These are phyloP conservation scores for Coemansia sp. DNA, from an alignment of 192 early-diverging fungal species.

Conservation along the genomic window DNA sequence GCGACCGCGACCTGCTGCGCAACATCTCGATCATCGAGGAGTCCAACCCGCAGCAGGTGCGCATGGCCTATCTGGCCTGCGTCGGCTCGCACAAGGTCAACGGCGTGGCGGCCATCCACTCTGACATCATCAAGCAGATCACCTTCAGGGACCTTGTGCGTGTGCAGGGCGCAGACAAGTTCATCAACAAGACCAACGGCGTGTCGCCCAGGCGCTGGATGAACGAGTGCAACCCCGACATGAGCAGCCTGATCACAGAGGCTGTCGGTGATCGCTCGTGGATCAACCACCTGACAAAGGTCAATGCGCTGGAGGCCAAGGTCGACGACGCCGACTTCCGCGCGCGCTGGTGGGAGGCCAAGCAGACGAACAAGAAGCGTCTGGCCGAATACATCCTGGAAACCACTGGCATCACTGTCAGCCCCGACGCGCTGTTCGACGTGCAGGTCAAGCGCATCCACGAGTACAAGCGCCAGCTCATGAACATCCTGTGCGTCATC, in stretches of 20 bases:
- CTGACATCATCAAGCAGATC: slow-evolving; percentile 73
- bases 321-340: slow-evolving; percentile 73
- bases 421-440: slow-evolving; percentile 91
- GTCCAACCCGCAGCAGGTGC: slow-evolving; percentile 84
- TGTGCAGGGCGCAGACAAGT: slow-evolving; percentile 82
- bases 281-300: slow-evolving; percentile 71
- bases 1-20: slow-evolving; percentile 82
- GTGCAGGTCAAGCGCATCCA: slow-evolving; percentile 98
- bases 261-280: slow-evolving; percentile 74
- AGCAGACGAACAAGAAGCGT: slow-evolving; percentile 87
- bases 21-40: slow-evolving; percentile 97
- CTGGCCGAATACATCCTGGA: slow-evolving; percentile 81
- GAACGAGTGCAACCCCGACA: slow-evolving; percentile 91
- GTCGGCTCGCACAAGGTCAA: slow-evolving; percentile 95
- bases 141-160: slow-evolving; percentile 92
- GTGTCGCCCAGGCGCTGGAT: slow-evolving; percentile 97
- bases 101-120: slow-evolving; percentile 90
- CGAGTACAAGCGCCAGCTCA: slow-evolving; percentile 99
- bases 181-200: slow-evolving; percentile 98
- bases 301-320: slow-evolving; percentile 64
- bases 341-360: slow-evolving; percentile 85
- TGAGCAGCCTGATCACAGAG: slow-evolving; percentile 79
- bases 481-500: slow-evolving; percentile 97
- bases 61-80: slow-evolving; percentile 97
- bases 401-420: slow-evolving; percentile 70